A percentile compares a stretch with the other conserved stretches of the same genome.
Evolutionary conservation across 371 early-diverging fungal genomes (phyloP).

Genomic region (Apophysomyces trapeziformis): DNA sequence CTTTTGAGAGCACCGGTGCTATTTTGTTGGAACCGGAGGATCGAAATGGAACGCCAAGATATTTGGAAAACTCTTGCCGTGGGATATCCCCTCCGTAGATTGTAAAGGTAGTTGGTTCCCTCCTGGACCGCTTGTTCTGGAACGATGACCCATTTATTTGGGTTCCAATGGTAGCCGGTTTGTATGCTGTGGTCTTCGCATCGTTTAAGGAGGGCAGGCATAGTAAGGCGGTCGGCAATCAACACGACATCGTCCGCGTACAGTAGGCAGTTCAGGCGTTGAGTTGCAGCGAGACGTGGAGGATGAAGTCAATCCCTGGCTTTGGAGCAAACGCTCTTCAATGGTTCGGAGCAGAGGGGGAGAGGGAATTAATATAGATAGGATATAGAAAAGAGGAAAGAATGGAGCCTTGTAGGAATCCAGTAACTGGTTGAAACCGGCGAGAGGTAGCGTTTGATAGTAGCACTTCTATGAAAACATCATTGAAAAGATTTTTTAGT

Average conservation of each 20-base stretch:
- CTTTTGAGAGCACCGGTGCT: background rate
- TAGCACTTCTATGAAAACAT: background rate
- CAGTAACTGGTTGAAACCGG: background rate
- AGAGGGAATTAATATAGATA: background rate
- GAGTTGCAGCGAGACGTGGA: background rate
- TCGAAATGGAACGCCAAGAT: slow-evolving; percentile 22
- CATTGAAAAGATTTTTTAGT: slow-evolving; percentile 16
- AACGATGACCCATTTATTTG: slow-evolving; percentile 24
- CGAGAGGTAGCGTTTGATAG: background rate
- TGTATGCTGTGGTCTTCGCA: slow-evolving; percentile 13
- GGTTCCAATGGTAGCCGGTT: slow-evolving; percentile 26
- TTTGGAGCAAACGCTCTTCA: background rate
- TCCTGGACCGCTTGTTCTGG: background rate
- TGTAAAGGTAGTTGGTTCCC: too few species aligned
- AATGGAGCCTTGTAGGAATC: background rate
- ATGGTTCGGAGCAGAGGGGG: background rate
- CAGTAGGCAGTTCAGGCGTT: slow-evolving; percentile 4
- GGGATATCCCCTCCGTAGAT: background rate
- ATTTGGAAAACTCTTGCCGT: background rate
- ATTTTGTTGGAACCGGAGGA: slow-evolving; percentile 3
- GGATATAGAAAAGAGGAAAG: background rate
- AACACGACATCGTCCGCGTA: slow-evolving; percentile 24
- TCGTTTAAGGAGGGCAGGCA: background rate
- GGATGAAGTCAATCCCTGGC: background rate
- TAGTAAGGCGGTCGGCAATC: slow-evolving; percentile 7